Evolutionary conservation across 1,139 yeast species (phyloP).

Genomic region (Candida pseudoviswanathii): DNA sequence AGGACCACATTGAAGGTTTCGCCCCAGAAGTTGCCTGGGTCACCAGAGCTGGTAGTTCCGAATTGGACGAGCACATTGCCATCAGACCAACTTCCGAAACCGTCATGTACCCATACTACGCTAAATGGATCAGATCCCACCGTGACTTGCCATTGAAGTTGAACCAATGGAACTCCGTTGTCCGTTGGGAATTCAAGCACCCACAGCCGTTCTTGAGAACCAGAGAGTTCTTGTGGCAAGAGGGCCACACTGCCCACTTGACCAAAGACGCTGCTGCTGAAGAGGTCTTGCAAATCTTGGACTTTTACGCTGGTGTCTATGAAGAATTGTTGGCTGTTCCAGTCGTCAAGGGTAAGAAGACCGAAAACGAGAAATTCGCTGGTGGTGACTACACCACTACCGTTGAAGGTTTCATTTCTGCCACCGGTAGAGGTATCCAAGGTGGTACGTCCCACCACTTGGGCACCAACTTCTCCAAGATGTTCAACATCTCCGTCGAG

Average conservation of each 20-base stretch:
- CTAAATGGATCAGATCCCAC: slow-evolving; percentile 98
- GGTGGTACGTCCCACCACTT: slow-evolving; percentile 98
- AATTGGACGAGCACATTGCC: slow-evolving; percentile 96
- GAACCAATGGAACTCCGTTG: slow-evolving; percentile 99
- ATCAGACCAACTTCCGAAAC: slow-evolving; percentile 99
- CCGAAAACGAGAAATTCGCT: slow-evolving; percentile 97
- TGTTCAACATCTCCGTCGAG: slow-evolving; percentile 95
- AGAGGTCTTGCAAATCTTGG: slow-evolving; percentile 87
- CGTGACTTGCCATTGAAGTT: slow-evolving; percentile 95
- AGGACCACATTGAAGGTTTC: slow-evolving; percentile 98
- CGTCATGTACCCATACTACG: slow-evolving; percentile 98
- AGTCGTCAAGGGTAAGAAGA: slow-evolving; percentile 90
- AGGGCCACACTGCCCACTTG: slow-evolving; percentile 97
- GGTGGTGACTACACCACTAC: slow-evolving; percentile 97
- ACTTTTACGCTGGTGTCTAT: slow-evolving; percentile 81
- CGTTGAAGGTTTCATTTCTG: slow-evolving; percentile 94
- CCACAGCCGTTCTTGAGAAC: slow-evolving; percentile 99
- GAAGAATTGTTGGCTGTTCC: slow-evolving; percentile 96
- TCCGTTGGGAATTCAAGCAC: slow-evolving; percentile 99
- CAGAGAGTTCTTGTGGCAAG: slow-evolving; percentile 99
- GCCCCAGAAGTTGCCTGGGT: slow-evolving; percentile 99
- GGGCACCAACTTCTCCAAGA: slow-evolving; percentile 97
- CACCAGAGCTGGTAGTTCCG: slow-evolving; percentile 91
- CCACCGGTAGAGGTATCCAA: slow-evolving; percentile 99
- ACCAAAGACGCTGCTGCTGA: slow-evolving; percentile 75